phyloP scores from a whole-genome alignment of 1,284 basidiomycete species.

The Athelia sp. region DNA sequence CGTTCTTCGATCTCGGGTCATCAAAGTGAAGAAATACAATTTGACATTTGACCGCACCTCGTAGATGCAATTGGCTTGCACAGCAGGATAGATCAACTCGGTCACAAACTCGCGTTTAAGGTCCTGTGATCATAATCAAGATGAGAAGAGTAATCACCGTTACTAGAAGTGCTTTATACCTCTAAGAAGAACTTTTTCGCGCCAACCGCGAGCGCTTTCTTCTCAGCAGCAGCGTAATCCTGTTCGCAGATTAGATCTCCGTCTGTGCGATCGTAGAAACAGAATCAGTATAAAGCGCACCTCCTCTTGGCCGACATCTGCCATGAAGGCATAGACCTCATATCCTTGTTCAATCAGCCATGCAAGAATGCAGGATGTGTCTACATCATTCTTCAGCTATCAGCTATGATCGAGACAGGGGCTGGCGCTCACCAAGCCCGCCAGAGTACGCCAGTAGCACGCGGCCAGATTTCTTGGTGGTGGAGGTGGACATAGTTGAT shows the following conservation, averaged over 20 bases:
- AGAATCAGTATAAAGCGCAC: conserved; percentile 33
- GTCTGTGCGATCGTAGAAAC: not conserved
- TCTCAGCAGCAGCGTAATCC: conserved; percentile 93
- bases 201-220: conserved; percentile 90
- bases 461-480: conserved; percentile 48
- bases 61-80: conserved; percentile 99
- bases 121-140: conserved; percentile 49
- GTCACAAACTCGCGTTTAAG: conserved; percentile 94
- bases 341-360: conserved; percentile 98
- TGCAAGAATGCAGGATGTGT: conserved; percentile 95
- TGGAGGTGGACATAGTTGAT: conserved; percentile 20
- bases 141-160: not conserved
- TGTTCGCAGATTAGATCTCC: conserved; percentile 24
- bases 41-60: conserved; percentile 50
- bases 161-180: conserved; percentile 33
- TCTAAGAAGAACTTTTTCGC: conserved; percentile 94
- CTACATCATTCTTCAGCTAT: conserved; percentile 33
- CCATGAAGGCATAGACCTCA: conserved; percentile 98
- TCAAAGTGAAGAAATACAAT: conserved; percentile 2
- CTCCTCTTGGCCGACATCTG: conserved; percentile 98
- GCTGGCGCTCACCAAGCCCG: conserved; percentile 75
- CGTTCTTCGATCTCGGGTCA: conserved; percentile 50
- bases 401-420: conserved; percentile 1
- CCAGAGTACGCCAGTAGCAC: conserved; percentile 97
- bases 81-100: conserved; percentile 95